Percentiles rank a stretch among this genome's conserved stretches.
Conservation (phyloP, 75 land plant species). For the Cunninghamia lanceolata region DNA sequence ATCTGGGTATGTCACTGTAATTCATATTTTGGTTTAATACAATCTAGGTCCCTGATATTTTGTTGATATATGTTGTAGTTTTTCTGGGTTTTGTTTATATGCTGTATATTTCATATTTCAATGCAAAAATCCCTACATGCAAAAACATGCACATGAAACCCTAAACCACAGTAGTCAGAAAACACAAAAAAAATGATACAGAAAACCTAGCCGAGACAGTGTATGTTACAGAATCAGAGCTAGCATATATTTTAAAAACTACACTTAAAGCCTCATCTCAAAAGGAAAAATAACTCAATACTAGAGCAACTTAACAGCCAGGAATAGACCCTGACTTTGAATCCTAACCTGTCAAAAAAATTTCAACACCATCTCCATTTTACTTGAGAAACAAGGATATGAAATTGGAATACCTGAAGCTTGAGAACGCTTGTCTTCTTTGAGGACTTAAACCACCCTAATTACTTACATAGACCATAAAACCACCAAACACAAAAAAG, state of each 20-base stretch:
- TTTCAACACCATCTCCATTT: not conserved
- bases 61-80: no score
- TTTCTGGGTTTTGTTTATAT: no score
- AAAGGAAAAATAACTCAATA: not conserved
- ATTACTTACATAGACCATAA: constrained; percentile 57
- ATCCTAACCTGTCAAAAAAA: not conserved
- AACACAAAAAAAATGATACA: no score
- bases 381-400: not conserved
- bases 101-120: no score
- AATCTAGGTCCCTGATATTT: no score
- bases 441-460: constrained; percentile 44
- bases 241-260: not conserved
- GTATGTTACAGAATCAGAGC: no score
- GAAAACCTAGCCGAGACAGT: no score
- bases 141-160: no score
- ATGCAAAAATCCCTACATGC: no score
- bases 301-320: not conserved
- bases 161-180: no score
- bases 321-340: not conserved
- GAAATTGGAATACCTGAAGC: constrained; percentile 61
- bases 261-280: not conserved
- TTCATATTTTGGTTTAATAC: no score
- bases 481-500: constrained; percentile 63
- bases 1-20: no score
- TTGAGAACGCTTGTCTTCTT: constrained; percentile 80